Evolutionary conservation across 163 green algal species (phyloP).

Genomic region (Scenedesmus sp.): DNA sequence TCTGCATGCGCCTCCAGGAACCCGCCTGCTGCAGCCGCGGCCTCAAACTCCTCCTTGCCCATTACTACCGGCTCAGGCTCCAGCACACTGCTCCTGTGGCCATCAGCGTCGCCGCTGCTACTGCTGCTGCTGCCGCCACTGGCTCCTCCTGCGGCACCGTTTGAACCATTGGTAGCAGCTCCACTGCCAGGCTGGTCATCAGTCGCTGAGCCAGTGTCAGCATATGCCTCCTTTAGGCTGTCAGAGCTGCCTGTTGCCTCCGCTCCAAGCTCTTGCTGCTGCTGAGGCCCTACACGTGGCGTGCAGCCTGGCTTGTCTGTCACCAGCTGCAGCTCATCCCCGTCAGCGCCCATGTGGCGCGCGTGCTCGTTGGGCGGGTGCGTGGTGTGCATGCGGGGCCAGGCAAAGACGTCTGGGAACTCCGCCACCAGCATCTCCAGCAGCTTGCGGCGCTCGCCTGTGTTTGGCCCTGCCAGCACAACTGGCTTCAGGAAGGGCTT

Average conservation of each 20-base stretch:
- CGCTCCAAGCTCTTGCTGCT: neutral
- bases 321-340: constrained; percentile 44
- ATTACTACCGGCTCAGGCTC: constrained; percentile 26
- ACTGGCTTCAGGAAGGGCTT: constrained; percentile 86
- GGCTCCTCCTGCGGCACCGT: neutral
- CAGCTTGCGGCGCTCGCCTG: constrained; percentile 61
- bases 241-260: neutral
- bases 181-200: neutral
- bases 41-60: constrained; percentile 64
- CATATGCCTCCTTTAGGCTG: neutral
- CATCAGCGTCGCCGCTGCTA: neutral
- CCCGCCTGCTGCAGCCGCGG: constrained; percentile 42
- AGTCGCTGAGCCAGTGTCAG: neutral
- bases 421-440: constrained; percentile 76
- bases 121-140: neutral
- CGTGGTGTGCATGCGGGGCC: constrained; percentile 69
- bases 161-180: neutral
- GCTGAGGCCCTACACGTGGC: neutral
- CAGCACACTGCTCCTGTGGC: neutral
- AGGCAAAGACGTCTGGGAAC: constrained; percentile 85
- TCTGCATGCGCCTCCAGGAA: constrained; percentile 73
- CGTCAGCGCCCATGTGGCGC: constrained; percentile 26
- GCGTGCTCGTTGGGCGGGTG: constrained; percentile 38
- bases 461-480: constrained; percentile 71
- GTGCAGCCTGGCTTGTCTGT: constrained; percentile 17